These are phyloP conservation scores for Saccharomyces hybrid DNA, from an alignment of 1,139 yeast species.

Conservation along the genomic window DNA sequence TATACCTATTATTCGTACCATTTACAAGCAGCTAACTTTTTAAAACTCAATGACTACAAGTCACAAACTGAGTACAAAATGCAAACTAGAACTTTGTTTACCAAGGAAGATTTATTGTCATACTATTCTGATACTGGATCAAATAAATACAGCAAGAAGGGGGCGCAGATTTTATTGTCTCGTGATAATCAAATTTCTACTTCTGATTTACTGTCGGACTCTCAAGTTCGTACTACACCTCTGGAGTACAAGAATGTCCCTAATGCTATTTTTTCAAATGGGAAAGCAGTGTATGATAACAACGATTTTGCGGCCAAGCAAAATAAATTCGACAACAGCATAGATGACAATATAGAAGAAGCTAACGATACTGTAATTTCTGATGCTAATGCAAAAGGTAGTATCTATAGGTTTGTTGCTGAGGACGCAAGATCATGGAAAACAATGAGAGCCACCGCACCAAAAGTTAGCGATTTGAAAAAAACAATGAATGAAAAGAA, in stretches of 20 bases:
- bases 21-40: slow-evolving; percentile 24
- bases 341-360: neutral
- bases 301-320: neutral
- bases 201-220: slow-evolving; percentile 19
- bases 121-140: slow-evolving; percentile 27
- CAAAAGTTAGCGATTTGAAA: slow-evolving; percentile 28
- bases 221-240: slow-evolving; percentile 6
- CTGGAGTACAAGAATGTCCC: slow-evolving; percentile 1
- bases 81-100: slow-evolving; percentile 15
- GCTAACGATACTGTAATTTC: neutral
- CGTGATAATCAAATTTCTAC: slow-evolving; percentile 17
- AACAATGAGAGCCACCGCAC: slow-evolving; percentile 19
- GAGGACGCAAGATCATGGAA: slow-evolving; percentile 23
- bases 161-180: slow-evolving; percentile 24
- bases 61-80: slow-evolving; percentile 20
- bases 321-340: slow-evolving; percentile 5
- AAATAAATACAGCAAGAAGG: slow-evolving; percentile 26
- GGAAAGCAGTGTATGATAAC: slow-evolving; percentile 3
- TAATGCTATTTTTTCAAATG: neutral
- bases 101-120: slow-evolving; percentile 26
- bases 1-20: slow-evolving; percentile 27
- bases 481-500: slow-evolving; percentile 15
- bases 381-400: slow-evolving; percentile 1
- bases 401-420: slow-evolving; percentile 10
- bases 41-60: slow-evolving; percentile 24